Evolutionary conservation across 495 filamentous ascomycete genomes (phyloP).

Genomic region (Acidomyces sp.): DNA sequence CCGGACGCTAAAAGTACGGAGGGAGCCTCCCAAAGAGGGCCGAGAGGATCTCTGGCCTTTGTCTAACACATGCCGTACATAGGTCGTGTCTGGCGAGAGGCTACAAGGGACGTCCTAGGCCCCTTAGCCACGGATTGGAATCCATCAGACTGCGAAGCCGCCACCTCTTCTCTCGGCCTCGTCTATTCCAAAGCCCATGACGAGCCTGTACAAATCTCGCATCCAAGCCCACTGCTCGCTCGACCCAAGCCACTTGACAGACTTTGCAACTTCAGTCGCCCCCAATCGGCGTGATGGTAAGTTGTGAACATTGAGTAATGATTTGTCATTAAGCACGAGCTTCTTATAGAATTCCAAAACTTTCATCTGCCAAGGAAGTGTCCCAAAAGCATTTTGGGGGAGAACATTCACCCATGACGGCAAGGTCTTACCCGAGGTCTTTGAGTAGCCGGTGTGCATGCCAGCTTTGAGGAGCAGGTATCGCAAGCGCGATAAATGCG

Average conservation of each 20-base stretch:
- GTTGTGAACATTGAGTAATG: conserved; percentile 42
- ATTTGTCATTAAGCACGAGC: conserved; percentile 54
- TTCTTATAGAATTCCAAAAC: conserved; percentile 67
- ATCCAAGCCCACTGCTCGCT: conserved; percentile 58
- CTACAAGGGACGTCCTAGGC: neutral
- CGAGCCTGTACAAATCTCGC: conserved; percentile 65
- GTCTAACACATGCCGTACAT: too few relatives aligned
- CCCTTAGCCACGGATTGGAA: neutral
- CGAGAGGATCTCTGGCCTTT: too few relatives aligned
- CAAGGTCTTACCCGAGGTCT: conserved; percentile 38
- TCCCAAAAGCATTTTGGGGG: conserved; percentile 64
- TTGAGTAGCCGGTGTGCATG: conserved; percentile 59
- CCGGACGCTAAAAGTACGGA: too few relatives aligned
- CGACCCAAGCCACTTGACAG: conserved; percentile 59
- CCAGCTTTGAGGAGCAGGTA: conserved; percentile 69
- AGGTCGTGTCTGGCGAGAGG: neutral
- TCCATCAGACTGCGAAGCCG: conserved; percentile 4
- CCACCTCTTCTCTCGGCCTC: conserved; percentile 39
- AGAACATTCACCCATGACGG: conserved; percentile 63
- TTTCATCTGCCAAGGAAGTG: conserved; percentile 50
- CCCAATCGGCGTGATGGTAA: conserved; percentile 45
- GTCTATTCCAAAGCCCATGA: conserved; percentile 70
- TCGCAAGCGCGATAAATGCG: conserved; percentile 60
- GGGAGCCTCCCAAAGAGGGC: too few relatives aligned
- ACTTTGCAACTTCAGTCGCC: conserved; percentile 60